These are phyloP conservation scores for Globisporangium recalcitrans DNA, from an alignment of 352 stramenopile species.

Conservation along the genomic window DNA sequence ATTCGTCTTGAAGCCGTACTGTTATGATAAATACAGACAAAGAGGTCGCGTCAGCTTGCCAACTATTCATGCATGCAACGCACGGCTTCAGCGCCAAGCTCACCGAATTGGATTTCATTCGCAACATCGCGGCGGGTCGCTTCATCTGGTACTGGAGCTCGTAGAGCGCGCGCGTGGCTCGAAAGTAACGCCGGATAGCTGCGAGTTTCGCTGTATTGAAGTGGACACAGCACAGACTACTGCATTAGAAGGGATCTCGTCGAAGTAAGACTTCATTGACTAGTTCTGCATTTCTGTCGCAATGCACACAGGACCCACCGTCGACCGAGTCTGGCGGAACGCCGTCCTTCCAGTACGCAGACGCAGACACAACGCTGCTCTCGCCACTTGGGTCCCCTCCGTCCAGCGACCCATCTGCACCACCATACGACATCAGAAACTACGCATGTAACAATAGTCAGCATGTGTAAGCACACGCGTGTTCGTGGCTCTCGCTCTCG, in stretches of 20 bases:
- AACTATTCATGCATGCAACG: not conserved
- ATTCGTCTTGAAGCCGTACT: slow-evolving; percentile 66
- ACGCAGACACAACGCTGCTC: slow-evolving; percentile 1
- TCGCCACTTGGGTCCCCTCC: not conserved
- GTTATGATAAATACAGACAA: not conserved
- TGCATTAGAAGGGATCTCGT: not conserved
- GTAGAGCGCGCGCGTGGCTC: slow-evolving; percentile 56
- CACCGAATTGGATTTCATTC: slow-evolving; percentile 65
- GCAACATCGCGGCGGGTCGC: slow-evolving; percentile 59
- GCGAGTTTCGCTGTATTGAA: slow-evolving; percentile 44
- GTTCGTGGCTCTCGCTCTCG: no score
- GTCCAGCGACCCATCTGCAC: not conserved
- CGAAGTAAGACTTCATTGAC: no score
- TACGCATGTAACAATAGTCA: not conserved
- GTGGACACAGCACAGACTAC: not conserved
- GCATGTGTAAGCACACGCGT: no score
- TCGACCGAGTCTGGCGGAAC: slow-evolving; percentile 13
- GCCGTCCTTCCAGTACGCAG: slow-evolving; percentile 15
- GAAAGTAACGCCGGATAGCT: slow-evolving; percentile 52
- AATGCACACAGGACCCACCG: not conserved
- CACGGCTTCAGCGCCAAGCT: slow-evolving; percentile 2
- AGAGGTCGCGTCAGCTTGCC: slow-evolving; percentile 2
- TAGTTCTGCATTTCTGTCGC: not conserved
- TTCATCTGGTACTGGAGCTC: slow-evolving; percentile 76
- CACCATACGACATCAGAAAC: slow-evolving; percentile 4